phyloP scores from a whole-genome alignment of 1,139 yeast genomes.

The Suhomyces chickasaworum region DNA sequence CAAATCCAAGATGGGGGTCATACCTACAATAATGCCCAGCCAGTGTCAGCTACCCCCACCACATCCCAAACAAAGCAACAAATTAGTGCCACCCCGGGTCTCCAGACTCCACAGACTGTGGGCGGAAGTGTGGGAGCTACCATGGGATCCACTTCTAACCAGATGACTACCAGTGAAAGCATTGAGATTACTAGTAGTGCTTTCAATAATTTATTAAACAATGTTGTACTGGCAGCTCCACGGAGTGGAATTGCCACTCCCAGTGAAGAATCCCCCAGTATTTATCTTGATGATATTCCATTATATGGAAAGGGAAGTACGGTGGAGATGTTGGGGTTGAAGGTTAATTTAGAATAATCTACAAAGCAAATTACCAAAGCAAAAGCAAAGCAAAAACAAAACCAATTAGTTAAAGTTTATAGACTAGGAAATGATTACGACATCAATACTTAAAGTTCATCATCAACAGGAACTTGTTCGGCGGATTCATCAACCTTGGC shows the following conservation, averaged over 20 bases:
- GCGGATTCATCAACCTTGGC: constrained; percentile 33
- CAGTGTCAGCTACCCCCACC: constrained; percentile 5
- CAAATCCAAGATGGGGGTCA: constrained; percentile 43
- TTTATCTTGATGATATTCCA: constrained; percentile 43
- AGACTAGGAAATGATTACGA: background rate
- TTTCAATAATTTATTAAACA: constrained; percentile 35
- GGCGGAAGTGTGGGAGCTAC: constrained; percentile 18
- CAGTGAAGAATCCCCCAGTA: constrained; percentile 19
- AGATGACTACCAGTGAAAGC: constrained; percentile 15
- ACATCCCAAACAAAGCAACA: constrained; percentile 12
- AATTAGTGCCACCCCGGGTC: constrained; percentile 10
- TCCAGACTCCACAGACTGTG: constrained; percentile 27
- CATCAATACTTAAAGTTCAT: background rate
- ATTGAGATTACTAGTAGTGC: constrained; percentile 33
- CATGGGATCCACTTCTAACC: constrained; percentile 20
- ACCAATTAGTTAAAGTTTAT: too few species aligned
- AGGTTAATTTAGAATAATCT: constrained; percentile 18
- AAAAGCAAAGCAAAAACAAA: too few species aligned
- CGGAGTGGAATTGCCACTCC: constrained; percentile 11
- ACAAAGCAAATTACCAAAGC: too few species aligned
- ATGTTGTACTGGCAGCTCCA: constrained; percentile 25
- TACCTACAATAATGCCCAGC: constrained; percentile 23
- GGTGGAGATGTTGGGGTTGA: constrained; percentile 39
- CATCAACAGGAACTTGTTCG: background rate
- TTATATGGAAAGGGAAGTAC: constrained; percentile 44